Evolutionary conservation across 2,329 filamentous ascomycete genomes (phyloP), one percentile per base, ranked within the genome.

Genomic region (Chaetomiaceae sp.): DNA sequence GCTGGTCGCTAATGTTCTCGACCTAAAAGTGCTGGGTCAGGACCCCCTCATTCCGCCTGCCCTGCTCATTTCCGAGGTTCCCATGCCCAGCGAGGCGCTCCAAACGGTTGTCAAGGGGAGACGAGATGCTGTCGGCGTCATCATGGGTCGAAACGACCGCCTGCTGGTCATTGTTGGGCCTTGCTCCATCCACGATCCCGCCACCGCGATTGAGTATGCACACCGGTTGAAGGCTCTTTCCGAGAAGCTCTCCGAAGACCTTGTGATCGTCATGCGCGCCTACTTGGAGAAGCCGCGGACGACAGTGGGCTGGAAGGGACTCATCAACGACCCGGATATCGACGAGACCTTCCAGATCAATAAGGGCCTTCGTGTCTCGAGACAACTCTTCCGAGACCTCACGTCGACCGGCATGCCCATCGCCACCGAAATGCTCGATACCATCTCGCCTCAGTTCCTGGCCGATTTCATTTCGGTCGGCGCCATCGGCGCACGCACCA

Each of bases 281-380:
- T 99, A 99, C 81, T 86, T 99, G 47, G 94, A 99, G 79, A 99
- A 99, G 80, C 94, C 94, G 37, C 86, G 94, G 57, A 99, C 94
- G 45, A 99, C 94, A 0, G 91, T 99, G 45, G 94, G 94, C 68
- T 99, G 94, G 94, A 99, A 99, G 76, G 94, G 94, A 48, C 79
- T 99, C 71, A 96, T 99, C 80, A 99, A 99, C 74, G 94, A 99
- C 71, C 94, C 94, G 2, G 91, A 97, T 66, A 96, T 99, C 69
- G 90, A 99, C 72, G 86, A 94, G 70, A 94, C 87, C 67, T 99
- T 88, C 86, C 84, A 96, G 76, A 99, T 99, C 78, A 99, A 99
- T 84, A 97, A 97, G 80, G 94, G 94, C 48, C 81, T 99, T 52
- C 84, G 90, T 27, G 84, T 96, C 53, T 92, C 89, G n/a, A 82